phyloP scores from a whole-genome alignment of 768 basidiomycete genomes.

The Daedaleopsis sinensis region DNA sequence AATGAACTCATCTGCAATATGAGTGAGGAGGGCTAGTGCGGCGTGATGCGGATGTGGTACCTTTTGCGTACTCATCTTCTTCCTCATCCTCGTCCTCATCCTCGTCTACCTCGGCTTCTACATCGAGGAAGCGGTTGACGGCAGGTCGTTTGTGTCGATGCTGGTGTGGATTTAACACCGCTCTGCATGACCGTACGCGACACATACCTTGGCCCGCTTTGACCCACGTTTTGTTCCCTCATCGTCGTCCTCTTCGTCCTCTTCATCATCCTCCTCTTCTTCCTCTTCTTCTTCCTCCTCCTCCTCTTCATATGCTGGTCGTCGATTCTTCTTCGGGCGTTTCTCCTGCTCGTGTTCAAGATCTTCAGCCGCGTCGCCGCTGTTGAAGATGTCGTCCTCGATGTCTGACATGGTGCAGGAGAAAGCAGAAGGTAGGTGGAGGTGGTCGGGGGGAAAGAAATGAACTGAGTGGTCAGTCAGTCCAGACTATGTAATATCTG shows the following conservation, averaged over 20 bases:
- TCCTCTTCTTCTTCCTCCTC: constrained; percentile 42
- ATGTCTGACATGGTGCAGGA: constrained; percentile 23
- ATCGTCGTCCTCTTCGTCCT: constrained; percentile 46
- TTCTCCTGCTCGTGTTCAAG: constrained; percentile 45
- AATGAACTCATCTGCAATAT: constrained; percentile 65
- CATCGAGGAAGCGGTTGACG: constrained; percentile 87
- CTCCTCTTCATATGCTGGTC: constrained; percentile 42
- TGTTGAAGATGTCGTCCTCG: constrained; percentile 34
- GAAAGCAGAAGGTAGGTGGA: background rate
- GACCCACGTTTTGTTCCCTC: constrained; percentile 48
- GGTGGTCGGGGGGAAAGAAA: constrained; percentile 2
- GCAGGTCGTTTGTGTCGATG: constrained; percentile 68
- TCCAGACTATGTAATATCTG: background rate
- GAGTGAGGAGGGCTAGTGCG: background rate
- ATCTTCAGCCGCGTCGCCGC: constrained; percentile 19
- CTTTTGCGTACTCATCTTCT: constrained; percentile 68
- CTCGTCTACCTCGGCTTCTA: constrained; percentile 94
- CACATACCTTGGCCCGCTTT: constrained; percentile 64
- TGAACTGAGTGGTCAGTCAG: background rate
- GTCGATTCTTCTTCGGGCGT: constrained; percentile 43
- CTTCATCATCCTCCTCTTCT: constrained; percentile 54
- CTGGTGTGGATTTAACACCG: constrained; percentile 13
- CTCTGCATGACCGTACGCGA: background rate
- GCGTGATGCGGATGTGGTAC: constrained; percentile 33
- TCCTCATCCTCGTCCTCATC: constrained; percentile 96